Base-by-base conservation (phyloP, 2,329 filamentous ascomycete species). In the Colletotrichum orchidophilum region DNA sequence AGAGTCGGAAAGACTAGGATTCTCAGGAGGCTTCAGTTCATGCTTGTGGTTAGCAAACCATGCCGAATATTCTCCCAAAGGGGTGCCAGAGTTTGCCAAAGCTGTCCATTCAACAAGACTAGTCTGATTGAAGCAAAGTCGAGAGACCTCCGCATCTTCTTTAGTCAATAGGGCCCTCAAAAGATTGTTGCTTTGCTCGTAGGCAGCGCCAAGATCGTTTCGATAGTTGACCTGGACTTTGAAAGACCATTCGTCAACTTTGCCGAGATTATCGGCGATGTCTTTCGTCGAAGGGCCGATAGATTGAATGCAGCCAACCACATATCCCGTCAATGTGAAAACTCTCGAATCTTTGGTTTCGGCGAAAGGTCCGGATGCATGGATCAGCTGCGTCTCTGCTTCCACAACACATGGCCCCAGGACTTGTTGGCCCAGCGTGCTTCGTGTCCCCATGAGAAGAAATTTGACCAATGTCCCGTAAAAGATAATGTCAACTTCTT, bases 71-170 rank as follows among this genome's bases (percentile, higher is more conserved):
- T 15, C 0, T 2, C 0, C 7, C 15, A 42, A 6, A n/a, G 5
- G 1, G 8, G 3, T 18, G 13, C 7, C 4, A 15, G 1, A 2
- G 7, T 7, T 1, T 1, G 18, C 6, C 5, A 6, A 6, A 15
- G 11, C 35, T 7, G 7, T 6, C 39, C 39, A 42, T 6, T 2
- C 8, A 15, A 42, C 39, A 42, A 42, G 39, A n/a, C 39, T 42
- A 8, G 13, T 3, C 2, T 42, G 39, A 7, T 42, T 42, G 6
- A 5, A 42, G 39, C 39, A 42, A 15, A 7, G 5, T 2, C 18
- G 39, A 7, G 1, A 2, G 7, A 42, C 8, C 1, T 2, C 15
- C 5, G 1, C 15, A 3, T 15, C 3, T 2, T 42, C 13, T n/a
- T n/a, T 18, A 15, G 7, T 7, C 39, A 42, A 42, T 13, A 42